Base-by-base conservation (phyloP, 2,329 filamentous ascomycete species). In the Paracoccidioides brasiliensis region DNA sequence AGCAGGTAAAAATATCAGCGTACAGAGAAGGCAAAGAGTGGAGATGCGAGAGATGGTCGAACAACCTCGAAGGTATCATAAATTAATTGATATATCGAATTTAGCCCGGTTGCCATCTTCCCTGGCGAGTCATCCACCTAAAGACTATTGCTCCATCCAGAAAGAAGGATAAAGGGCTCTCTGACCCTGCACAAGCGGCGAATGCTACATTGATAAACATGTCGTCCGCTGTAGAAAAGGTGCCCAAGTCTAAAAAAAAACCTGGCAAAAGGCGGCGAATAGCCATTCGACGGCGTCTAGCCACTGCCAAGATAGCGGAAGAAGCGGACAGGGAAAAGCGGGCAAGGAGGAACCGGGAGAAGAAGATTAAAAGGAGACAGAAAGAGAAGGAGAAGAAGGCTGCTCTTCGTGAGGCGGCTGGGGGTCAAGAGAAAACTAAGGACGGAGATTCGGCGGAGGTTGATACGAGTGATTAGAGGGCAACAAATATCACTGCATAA, bases 201-300 rank as follows among this genome's bases (percentile, higher is more conserved):
- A 64, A 56, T 62, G 43, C 45, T 60, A 28, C 62, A 62, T 12
- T 61, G 56, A 1, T 41, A 61, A 58, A 55, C 15, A 38, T 35
- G 30, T 40, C 41, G 30, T 40, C 41, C 6, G 5, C 22, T n/a
- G 45, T 14, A 14, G 28, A 62, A 51, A 61, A 61, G 28, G 30
- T 37, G 2, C 67, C 67, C 2, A 64, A 64, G 52, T 65, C 68
- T 5, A 64, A 63, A 42, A 72, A 69, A 56, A 74, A 73, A 60
- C 71, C 71, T 0, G 71, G 71, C 8, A 74, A 74, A 57, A 74
- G 73, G 61, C 64, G 71, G 2, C 70, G 71, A 8, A 63, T 73
- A 10, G 64, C 71, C 30, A 55, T 73, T 38, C 71, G 71, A 44
- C 73, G 71, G 58, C 63, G 64, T 5, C 56, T 61, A 3, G 61